Conservation (phyloP, 805 yeast species). For the Metschnikowia vanudenii region DNA sequence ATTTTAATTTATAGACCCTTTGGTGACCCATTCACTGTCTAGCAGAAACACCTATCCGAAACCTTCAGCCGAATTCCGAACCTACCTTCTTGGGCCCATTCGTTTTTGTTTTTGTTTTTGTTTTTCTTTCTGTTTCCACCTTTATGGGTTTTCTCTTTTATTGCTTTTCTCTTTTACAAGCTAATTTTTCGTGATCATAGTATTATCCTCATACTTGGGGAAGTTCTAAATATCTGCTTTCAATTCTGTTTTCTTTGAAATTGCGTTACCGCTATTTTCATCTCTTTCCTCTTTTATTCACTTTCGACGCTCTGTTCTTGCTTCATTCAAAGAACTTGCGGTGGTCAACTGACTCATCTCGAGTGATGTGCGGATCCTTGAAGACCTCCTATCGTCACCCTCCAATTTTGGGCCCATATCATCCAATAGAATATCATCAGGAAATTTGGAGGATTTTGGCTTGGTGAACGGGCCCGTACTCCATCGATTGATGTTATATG, state of each 20-base stretch:
- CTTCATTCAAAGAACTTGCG: slow-evolving; percentile 26
- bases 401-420: slow-evolving; percentile 20
- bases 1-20: no score
- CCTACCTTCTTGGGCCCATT: not conserved
- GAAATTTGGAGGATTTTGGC: slow-evolving; percentile 32
- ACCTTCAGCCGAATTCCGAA: no score
- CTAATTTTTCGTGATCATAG: no score
- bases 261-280: not conserved
- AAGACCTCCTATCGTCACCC: slow-evolving; percentile 17
- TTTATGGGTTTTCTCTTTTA: no score
- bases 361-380: slow-evolving; percentile 33
- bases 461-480: slow-evolving; percentile 35
- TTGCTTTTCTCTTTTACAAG: no score
- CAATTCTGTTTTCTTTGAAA: no score
- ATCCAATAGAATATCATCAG: slow-evolving; percentile 54
- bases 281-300: not conserved
- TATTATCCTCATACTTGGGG: no score
- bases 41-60: no score
- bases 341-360: slow-evolving; percentile 38
- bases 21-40: no score
- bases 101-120: not conserved
- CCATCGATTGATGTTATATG: slow-evolving; percentile 27
- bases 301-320: slow-evolving; percentile 2
- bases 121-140: not conserved
- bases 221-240: no score